phyloP scores from a whole-genome alignment of 2,329 filamentous ascomycete species.

The Beauveria sp. region DNA sequence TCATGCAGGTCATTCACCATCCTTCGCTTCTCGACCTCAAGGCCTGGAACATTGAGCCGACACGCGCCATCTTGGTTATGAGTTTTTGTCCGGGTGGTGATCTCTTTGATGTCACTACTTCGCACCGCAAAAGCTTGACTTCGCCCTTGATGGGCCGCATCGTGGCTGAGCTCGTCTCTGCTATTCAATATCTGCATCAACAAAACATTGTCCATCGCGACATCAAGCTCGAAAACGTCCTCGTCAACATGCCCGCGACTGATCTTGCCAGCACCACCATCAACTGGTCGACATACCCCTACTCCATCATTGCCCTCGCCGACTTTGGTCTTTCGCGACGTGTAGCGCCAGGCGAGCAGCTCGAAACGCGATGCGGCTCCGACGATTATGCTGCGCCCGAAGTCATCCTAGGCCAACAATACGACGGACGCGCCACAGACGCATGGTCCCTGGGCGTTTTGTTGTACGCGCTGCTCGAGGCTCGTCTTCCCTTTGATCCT shows the following conservation, averaged over 20 bases:
- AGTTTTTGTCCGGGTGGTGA: conserved; percentile 93
- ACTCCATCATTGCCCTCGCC: conserved; percentile 79
- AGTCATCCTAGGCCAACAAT: conserved; percentile 89
- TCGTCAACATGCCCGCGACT: conserved; percentile 71
- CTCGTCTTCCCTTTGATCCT: conserved; percentile 87
- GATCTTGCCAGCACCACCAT: conserved; percentile 56
- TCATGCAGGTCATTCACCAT: conserved; percentile 80
- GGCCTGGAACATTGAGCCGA: conserved; percentile 80
- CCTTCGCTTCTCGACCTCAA: conserved; percentile 87
- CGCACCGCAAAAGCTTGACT: conserved; percentile 59
- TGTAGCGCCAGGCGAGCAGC: conserved; percentile 75
- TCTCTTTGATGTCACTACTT: conserved; percentile 83
- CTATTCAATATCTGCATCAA: conserved; percentile 77
- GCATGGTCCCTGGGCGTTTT: conserved; percentile 93
- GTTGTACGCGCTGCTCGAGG: conserved; percentile 87
- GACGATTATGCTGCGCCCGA: conserved; percentile 97
- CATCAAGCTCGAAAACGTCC: conserved; percentile 93
- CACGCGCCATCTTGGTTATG: conserved; percentile 75
- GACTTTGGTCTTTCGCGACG: conserved; percentile 85
- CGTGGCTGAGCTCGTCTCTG: conserved; percentile 81
- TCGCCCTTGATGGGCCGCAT: conserved; percentile 70
- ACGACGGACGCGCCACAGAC: conserved; percentile 86
- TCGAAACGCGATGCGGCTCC: conserved; percentile 90
- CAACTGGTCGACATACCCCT: conserved; percentile 68
- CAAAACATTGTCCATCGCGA: conserved; percentile 89